A percentile compares a stretch with the other conserved stretches of the same genome.
These are phyloP conservation scores for Dactylonectria estremocensis DNA, from an alignment of 2,329 filamentous ascomycete species.

Conservation along the genomic window DNA sequence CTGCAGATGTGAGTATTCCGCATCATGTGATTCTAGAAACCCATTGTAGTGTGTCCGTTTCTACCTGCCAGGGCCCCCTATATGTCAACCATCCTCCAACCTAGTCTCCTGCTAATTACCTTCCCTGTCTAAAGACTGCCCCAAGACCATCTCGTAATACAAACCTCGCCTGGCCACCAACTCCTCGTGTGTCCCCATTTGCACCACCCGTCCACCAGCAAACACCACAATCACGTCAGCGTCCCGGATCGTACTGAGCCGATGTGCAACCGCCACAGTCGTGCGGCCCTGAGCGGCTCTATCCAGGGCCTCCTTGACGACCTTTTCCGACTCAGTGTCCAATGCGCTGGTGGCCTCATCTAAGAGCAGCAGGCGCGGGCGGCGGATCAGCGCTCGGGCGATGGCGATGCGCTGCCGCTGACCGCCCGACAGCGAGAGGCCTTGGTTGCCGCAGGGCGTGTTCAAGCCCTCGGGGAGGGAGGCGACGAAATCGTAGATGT, in stretches of 20 bases:
- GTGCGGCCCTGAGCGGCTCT: slow-evolving; percentile 58
- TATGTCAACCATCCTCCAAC: neutral
- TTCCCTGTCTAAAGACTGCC: slow-evolving; percentile 58
- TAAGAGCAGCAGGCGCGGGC: slow-evolving; percentile 77
- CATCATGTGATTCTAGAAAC: neutral
- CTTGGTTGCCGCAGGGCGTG: slow-evolving; percentile 76
- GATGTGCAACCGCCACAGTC: slow-evolving; percentile 77
- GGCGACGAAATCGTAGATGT: slow-evolving; percentile 69
- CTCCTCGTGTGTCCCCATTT: slow-evolving; percentile 74
- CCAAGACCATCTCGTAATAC: slow-evolving; percentile 69
- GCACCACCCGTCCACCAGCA: slow-evolving; percentile 61
- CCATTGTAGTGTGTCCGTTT: neutral
- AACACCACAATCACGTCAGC: slow-evolving; percentile 77
- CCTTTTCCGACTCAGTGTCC: slow-evolving; percentile 76
- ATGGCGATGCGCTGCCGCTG: slow-evolving; percentile 83
- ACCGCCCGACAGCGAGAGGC: slow-evolving; percentile 79
- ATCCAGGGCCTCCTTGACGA: slow-evolving; percentile 76
- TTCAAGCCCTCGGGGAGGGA: slow-evolving; percentile 73
- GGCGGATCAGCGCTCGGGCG: slow-evolving; percentile 77
- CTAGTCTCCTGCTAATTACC: slow-evolving; percentile 20
- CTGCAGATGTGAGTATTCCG: too few species aligned
- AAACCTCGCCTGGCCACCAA: slow-evolving; percentile 64
- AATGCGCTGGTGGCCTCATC: slow-evolving; percentile 80
- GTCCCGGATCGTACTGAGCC: slow-evolving; percentile 68
- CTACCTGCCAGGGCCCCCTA: neutral